These are phyloP conservation scores for Hanseniaspora valbyensis DNA, from an alignment of 805 yeast genomes.

Conservation along the genomic window DNA sequence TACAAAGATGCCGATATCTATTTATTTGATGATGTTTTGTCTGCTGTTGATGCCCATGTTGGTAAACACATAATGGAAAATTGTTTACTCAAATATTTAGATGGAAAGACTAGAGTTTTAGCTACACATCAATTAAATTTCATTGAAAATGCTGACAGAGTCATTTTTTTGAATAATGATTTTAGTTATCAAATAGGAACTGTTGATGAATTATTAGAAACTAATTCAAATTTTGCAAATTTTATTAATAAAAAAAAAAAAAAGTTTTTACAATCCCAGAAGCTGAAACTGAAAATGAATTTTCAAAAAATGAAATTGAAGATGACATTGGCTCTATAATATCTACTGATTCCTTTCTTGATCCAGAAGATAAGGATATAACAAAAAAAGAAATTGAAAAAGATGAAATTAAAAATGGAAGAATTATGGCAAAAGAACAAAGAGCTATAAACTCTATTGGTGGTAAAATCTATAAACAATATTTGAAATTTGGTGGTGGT, in stretches of 20 bases:
- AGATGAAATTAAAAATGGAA: slow-evolving; percentile 2
- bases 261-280: slow-evolving; percentile 4
- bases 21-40: slow-evolving; percentile 55
- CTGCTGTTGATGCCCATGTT: slow-evolving; percentile 72
- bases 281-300: not conserved
- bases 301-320: too few species aligned
- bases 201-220: slow-evolving; percentile 35
- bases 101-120: slow-evolving; percentile 46
- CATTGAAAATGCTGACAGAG: slow-evolving; percentile 48
- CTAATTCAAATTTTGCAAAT: slow-evolving; percentile 35
- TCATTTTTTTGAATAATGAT: slow-evolving; percentile 44
- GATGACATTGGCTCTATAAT: too few species aligned
- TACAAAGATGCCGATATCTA: slow-evolving; percentile 50
- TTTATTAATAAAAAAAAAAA: slow-evolving; percentile 32
- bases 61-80: slow-evolving; percentile 53
- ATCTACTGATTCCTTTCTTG: too few species aligned
- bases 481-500: slow-evolving; percentile 28
- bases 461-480: slow-evolving; percentile 29
- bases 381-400: not conserved
- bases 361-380: slow-evolving; percentile 3
- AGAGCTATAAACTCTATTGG: slow-evolving; percentile 33
- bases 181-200: slow-evolving; percentile 56
- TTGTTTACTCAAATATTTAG: slow-evolving; percentile 45
- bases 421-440: slow-evolving; percentile 26
- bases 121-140: slow-evolving; percentile 69